Evolutionary conservation across 2,329 filamentous ascomycete genomes (phyloP).

Genomic region (Xylariales sp.): DNA sequence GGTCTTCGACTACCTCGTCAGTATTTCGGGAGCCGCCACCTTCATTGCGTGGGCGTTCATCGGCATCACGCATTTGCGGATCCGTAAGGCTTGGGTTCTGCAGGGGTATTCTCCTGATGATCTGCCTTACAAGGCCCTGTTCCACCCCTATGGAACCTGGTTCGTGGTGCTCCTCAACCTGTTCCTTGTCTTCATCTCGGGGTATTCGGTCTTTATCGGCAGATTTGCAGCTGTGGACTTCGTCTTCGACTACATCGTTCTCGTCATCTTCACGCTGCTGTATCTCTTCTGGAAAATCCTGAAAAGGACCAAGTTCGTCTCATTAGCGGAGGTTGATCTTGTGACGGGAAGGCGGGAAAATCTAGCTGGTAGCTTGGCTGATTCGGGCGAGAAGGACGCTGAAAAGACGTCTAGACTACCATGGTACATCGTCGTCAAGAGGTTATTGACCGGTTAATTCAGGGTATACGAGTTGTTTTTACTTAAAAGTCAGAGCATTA

Average conservation of each 20-base stretch:
- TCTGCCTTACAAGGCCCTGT: conserved; percentile 42
- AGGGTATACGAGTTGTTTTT: not conserved
- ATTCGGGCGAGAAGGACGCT: conserved; percentile 16
- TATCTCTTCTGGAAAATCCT: conserved; percentile 47
- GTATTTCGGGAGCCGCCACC: conserved; percentile 47
- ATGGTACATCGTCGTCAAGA: conserved; percentile 33
- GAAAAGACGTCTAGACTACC: conserved; percentile 23
- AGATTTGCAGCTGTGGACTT: conserved; percentile 46
- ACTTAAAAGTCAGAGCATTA: not conserved
- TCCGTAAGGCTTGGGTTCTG: conserved; percentile 45
- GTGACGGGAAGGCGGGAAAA: conserved; percentile 44
- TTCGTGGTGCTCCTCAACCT: conserved; percentile 46
- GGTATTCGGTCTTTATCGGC: conserved; percentile 46
- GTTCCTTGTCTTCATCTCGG: conserved; percentile 48
- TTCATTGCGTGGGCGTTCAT: conserved; percentile 51
- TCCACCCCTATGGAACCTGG: conserved; percentile 45
- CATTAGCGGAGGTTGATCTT: conserved; percentile 41
- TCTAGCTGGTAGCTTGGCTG: not conserved
- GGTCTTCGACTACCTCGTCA: conserved; percentile 48
- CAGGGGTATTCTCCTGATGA: conserved; percentile 45
- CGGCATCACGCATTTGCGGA: conserved; percentile 47
- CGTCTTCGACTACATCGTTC: conserved; percentile 46
- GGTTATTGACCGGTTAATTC: conserved; percentile 32
- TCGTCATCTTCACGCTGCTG: conserved; percentile 44
- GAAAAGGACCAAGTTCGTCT: conserved; percentile 45